Base-by-base conservation (phyloP, 2,329 filamentous ascomycete species). In the Ampelomyces quisqualis region DNA sequence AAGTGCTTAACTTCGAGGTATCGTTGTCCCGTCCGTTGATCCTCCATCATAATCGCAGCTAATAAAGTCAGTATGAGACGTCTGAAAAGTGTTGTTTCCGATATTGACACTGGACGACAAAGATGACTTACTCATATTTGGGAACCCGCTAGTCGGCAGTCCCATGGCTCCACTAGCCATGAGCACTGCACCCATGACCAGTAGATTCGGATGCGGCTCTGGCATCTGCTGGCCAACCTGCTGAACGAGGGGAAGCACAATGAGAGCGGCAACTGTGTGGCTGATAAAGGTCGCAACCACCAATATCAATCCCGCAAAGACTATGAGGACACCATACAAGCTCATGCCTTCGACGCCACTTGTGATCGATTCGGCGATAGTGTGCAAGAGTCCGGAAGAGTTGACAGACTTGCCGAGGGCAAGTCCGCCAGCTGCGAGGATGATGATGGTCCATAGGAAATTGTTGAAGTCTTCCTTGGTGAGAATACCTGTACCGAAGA, bases 391-490 rank as follows among this genome's bases (percentile, higher is more conserved):
- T 1, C 93, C 93, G 0, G 91, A 97, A 0, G 88, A 93, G 50
- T 90, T 91, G 43, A 98, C 93, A 0, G 91, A 88, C 68, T 95
- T 96, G 41, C 93, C 93, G 0, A 98, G 81, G 1, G 90, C 90
- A 22, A 98, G 74, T 6, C 93, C 93, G 32, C 93, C 93, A 0
- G 93, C 91, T 0, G 93, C 93, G 14, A 98, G 84, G 60, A 98
- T 97, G 70, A 98, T 96, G 70, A 98, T 98, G 14, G 94, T 98
- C 93, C 93, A 98, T 26, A 96, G 85, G 70, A 98, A 98, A 70
- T 98, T 98, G 76, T 98, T 98, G 67, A 98, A 98, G 71, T 98
- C 93, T 70, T 97, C 93, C 71, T 97, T 98, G 34, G 90, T 97
- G 21, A 98, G 77, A 53, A 97, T 91, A 8, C 93, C 93, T 2